A percentile compares a stretch with the other conserved stretches of the same genome.
Conservation (phyloP, 495 filamentous ascomycete genomes). For the Wilcoxina mikolae region DNA sequence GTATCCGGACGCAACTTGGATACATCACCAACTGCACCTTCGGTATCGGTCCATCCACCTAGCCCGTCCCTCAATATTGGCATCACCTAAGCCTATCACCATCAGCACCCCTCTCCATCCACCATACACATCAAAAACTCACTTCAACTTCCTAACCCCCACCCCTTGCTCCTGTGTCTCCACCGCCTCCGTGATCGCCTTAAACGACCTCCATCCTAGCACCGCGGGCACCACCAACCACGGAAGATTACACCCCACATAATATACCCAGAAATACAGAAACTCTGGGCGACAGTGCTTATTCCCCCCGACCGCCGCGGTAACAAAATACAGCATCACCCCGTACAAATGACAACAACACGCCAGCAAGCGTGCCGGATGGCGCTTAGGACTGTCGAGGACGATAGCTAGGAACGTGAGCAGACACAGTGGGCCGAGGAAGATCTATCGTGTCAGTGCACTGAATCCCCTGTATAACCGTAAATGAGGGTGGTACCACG, state of each 20-base stretch:
- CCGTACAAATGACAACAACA: slow-evolving; percentile 66
- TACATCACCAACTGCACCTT: too few relatives aligned
- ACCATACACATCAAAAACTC: neutral
- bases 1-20: too few relatives aligned
- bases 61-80: too few relatives aligned
- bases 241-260: slow-evolving; percentile 68
- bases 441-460: neutral
- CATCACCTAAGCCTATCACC: slow-evolving; percentile 5
- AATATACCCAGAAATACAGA: slow-evolving; percentile 82
- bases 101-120: neutral
- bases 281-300: slow-evolving; percentile 45
- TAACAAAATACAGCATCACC: slow-evolving; percentile 71
- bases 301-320: slow-evolving; percentile 47
- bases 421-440: slow-evolving; percentile 6
- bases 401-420: slow-evolving; percentile 4
- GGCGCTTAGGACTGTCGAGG: slow-evolving; percentile 40
- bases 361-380: slow-evolving; percentile 57
- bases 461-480: neutral
- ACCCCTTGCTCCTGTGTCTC: neutral
- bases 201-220: slow-evolving; percentile 12
- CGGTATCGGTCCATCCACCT: too few relatives aligned
- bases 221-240: slow-evolving; percentile 61
- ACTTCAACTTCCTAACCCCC: neutral
- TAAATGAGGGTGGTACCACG: slow-evolving; percentile 1
- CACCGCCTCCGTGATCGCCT: slow-evolving; percentile 7